phyloP scores from a whole-genome alignment of 2,329 filamentous ascomycete genomes.

The Escovopsis sp. region DNA sequence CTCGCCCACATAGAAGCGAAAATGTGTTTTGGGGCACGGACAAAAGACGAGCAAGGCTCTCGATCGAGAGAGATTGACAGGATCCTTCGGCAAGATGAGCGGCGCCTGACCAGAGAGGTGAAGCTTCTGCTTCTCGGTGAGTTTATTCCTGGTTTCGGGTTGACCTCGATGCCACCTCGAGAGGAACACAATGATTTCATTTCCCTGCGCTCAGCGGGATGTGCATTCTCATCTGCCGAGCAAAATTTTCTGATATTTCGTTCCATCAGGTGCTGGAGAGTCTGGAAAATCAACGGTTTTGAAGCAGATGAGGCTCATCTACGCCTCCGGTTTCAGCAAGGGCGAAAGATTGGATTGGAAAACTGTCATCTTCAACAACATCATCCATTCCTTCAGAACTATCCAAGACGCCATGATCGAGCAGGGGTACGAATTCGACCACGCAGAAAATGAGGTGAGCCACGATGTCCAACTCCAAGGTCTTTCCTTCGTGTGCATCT shows the following conservation, averaged over 20 bases:
- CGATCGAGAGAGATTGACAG: slow-evolving; percentile 72
- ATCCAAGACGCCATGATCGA: slow-evolving; percentile 86
- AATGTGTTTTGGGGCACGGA: slow-evolving; percentile 52
- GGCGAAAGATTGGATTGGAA: slow-evolving; percentile 87
- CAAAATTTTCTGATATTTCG: too few species aligned
- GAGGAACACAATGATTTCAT: too few species aligned
- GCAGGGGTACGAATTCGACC: slow-evolving; percentile 63
- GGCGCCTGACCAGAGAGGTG: slow-evolving; percentile 71
- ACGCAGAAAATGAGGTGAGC: slow-evolving; percentile 63
- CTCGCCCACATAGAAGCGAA: slow-evolving; percentile 2
- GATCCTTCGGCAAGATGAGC: slow-evolving; percentile 73
- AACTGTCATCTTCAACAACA: slow-evolving; percentile 88
- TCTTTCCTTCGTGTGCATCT: background rate
- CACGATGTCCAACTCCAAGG: too few species aligned
- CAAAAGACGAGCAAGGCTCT: slow-evolving; percentile 33
- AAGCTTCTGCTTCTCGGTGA: slow-evolving; percentile 85
- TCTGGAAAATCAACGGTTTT: slow-evolving; percentile 82
- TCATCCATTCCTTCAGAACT: slow-evolving; percentile 81
- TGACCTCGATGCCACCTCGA: too few species aligned
- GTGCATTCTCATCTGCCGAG: too few species aligned
- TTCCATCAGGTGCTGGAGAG: slow-evolving; percentile 68
- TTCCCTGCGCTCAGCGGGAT: too few species aligned
- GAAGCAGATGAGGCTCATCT: slow-evolving; percentile 98
- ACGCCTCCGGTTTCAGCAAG: slow-evolving; percentile 80
- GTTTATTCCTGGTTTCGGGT: slow-evolving; percentile 2